phyloP scores from a whole-genome alignment of 2,329 filamentous ascomycete genomes.

The Neofusicoccum kwambonambiense region DNA sequence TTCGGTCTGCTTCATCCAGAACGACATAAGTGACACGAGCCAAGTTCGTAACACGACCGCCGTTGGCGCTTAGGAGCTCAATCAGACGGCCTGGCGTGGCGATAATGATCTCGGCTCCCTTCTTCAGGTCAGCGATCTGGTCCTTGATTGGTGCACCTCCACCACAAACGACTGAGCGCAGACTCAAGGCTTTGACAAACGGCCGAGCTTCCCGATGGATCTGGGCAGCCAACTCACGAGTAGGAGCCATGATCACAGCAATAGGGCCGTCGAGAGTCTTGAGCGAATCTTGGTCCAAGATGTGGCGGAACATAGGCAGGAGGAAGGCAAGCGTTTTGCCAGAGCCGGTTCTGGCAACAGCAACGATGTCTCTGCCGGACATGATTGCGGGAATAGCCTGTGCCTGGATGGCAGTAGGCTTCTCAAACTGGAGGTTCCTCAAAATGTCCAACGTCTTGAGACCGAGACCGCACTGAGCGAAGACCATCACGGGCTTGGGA shows the following conservation, averaged over 20 bases:
- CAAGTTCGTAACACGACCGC: constrained; percentile 90
- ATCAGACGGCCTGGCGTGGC: constrained; percentile 93
- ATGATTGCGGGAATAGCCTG: constrained; percentile 94
- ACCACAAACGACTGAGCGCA: constrained; percentile 89
- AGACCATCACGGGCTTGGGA: constrained; percentile 92
- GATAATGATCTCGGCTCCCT: constrained; percentile 90
- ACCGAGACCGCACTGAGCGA: constrained; percentile 91
- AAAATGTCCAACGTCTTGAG: constrained; percentile 85
- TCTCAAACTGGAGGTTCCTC: constrained; percentile 75
- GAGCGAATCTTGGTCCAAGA: constrained; percentile 84
- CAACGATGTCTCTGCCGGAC: constrained; percentile 93
- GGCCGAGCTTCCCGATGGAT: constrained; percentile 95
- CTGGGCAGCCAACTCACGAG: constrained; percentile 87
- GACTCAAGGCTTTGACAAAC: constrained; percentile 80
- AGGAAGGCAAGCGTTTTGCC: constrained; percentile 96
- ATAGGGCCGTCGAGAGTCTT: constrained; percentile 85
- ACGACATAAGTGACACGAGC: constrained; percentile 89
- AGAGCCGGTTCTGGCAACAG: constrained; percentile 95
- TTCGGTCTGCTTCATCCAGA: constrained; percentile 93
- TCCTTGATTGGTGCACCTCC: constrained; percentile 95
- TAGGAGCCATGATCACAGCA: constrained; percentile 87
- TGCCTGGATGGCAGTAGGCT: constrained; percentile 89
- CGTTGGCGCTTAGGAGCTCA: constrained; percentile 88
- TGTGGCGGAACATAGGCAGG: constrained; percentile 95
- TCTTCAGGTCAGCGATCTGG: constrained; percentile 94